Percentiles rank a stretch among this genome's conserved stretches.
Evolutionary conservation across 2,329 filamentous ascomycete species (phyloP).

Genomic region (Xylariales sp.): DNA sequence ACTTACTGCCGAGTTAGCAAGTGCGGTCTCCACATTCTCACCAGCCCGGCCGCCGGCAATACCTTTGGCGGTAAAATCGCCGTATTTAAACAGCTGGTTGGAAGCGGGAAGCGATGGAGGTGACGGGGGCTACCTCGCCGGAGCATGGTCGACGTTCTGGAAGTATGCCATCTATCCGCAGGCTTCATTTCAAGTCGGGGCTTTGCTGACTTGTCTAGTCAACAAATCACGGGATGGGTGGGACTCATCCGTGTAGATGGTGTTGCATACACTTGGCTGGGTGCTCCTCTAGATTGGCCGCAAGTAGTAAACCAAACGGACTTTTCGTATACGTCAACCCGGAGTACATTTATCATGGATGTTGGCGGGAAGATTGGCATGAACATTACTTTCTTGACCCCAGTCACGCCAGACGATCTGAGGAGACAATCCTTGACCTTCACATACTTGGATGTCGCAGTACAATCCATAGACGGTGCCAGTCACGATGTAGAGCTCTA

Average conservation of each 20-base stretch:
- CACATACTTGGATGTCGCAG: constrained; percentile 63
- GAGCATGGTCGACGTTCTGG: constrained; percentile 67
- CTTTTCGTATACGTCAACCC: constrained; percentile 68
- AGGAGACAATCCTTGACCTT: constrained; percentile 64
- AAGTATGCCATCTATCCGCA: constrained; percentile 45
- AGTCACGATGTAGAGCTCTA: constrained; percentile 66
- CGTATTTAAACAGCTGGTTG: constrained; percentile 70
- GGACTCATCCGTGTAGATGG: constrained; percentile 67
- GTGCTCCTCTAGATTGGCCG: constrained; percentile 42
- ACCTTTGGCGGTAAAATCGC: constrained; percentile 69
- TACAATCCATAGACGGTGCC: constrained; percentile 56
- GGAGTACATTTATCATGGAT: constrained; percentile 64
- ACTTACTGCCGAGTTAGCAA: constrained; percentile 22
- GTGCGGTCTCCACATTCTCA: constrained; percentile 49
- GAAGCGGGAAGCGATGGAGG: constrained; percentile 55
- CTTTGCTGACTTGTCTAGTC: constrained; percentile 32
- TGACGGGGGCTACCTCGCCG: constrained; percentile 63
- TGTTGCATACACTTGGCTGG: constrained; percentile 63
- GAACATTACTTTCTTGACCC: constrained; percentile 66
- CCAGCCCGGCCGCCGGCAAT: constrained; percentile 63
- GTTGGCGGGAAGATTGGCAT: constrained; percentile 57
- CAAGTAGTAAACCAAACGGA: constrained; percentile 54
- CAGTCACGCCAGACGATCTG: constrained; percentile 62
- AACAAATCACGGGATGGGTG: constrained; percentile 58
- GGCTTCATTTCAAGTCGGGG: too few relatives aligned